Base-by-base conservation (phyloP, 176 grass and related monocot genomes). In the Alopecurus myosuroides region DNA sequence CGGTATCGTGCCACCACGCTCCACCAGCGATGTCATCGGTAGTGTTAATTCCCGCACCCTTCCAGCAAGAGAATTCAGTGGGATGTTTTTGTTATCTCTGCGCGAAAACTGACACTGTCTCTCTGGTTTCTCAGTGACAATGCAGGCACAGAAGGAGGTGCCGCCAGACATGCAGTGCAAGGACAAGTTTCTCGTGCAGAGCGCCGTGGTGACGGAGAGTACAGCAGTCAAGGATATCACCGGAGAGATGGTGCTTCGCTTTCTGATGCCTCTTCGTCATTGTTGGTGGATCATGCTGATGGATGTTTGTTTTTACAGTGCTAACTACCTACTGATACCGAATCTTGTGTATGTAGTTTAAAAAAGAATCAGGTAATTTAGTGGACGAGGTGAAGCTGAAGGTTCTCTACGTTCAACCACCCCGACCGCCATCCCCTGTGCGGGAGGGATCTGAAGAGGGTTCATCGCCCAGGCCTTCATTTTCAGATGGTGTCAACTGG, bases 181-280 rank as follows among this genome's bases (percentile, higher is more conserved):
- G 76, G 95, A 98, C 86, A 98, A 95, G 79, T 95, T 95, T 87
- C 95, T 98, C 9, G 77, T 98, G 74, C 93, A 98, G 81, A 95
- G 93, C 88, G 89, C 90, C 39, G 72, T 93, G 73, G 87, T 88
- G 36, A 77, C 66, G 4, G 85, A 88, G 64, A 89, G 74, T n/a
- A 78, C 50, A 0, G 55, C 77, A 61, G 28, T 81, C 25, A 98
- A 90, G 81, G 95, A 93, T 68, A 83, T 98, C 37, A 93, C 89
- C 23, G 68, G 70, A 25, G 85, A 98, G 41, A 95, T 98, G 95
- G 95, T 98, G 91, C 22, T 55, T 75, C 57, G 14, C 78, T 49
- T 29, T 68, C 31, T 39, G 7, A 22, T 71, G n/a, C 70, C 13
- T 86, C 34, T 79, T 52, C 18, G 56, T 48, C 26, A 17, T 63